These are phyloP conservation scores for Viola pubescens DNA, from an alignment of 441 rosid species.

Conservation along the genomic window DNA sequence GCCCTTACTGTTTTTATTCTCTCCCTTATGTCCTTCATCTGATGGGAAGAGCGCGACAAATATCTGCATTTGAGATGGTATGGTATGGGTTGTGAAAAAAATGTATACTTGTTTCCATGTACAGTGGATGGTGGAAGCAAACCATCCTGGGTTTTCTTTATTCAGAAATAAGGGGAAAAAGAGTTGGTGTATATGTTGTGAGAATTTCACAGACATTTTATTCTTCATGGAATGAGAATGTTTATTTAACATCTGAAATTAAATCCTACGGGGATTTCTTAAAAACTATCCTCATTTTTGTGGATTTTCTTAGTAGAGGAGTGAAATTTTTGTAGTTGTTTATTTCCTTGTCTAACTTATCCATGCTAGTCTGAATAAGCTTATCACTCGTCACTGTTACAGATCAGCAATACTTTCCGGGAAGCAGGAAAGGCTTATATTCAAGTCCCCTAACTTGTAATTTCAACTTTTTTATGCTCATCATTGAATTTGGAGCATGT, in stretches of 20 bases:
- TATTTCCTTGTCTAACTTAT: no score
- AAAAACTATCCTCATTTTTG: background rate
- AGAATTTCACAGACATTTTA: constrained; percentile 22
- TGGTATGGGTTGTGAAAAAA: constrained; percentile 26
- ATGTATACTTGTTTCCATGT: constrained; percentile 57
- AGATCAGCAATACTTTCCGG: no score
- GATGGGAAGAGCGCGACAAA: constrained; percentile 24
- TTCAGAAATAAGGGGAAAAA: constrained; percentile 31
- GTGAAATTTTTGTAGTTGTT: background rate
- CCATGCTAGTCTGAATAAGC: no score
- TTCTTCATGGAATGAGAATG: constrained; percentile 30
- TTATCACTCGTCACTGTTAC: no score
- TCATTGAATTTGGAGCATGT: no score
- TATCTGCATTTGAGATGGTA: constrained; percentile 22
- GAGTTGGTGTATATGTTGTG: constrained; percentile 34
- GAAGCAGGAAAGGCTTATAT: no score
- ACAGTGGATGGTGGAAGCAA: constrained; percentile 53
- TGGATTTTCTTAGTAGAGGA: background rate
- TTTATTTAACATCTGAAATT: constrained; percentile 19
- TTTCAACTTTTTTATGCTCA: no score
- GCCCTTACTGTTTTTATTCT: constrained; percentile 21
- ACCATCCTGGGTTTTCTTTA: constrained; percentile 24
- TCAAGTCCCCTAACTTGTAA: no score
- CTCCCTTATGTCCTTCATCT: constrained; percentile 17
- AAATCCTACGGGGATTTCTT: constrained; percentile 15